These are phyloP conservation scores for Papiliotrema nemorosa DNA, from an alignment of 1,284 basidiomycete genomes.

Conservation along the genomic window DNA sequence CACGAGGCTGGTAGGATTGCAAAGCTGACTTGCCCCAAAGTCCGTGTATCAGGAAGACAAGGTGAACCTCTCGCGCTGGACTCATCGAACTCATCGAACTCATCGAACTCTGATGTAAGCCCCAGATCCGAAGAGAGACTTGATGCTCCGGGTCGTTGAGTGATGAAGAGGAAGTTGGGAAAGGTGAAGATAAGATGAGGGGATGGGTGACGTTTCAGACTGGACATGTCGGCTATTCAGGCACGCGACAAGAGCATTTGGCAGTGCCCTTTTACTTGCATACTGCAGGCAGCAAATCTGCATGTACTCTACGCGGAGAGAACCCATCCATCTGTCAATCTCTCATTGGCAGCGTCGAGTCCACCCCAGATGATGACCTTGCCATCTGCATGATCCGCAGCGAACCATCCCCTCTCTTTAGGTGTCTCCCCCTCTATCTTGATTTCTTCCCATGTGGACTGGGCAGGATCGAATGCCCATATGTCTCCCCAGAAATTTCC, in stretches of 20 bases:
- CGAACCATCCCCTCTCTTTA: slow-evolving; percentile 43
- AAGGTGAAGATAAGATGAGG: no score
- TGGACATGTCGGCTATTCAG: no score
- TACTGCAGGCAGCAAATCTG: neutral
- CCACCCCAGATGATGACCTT: slow-evolving; percentile 41
- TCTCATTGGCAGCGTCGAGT: slow-evolving; percentile 36
- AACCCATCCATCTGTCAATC: slow-evolving; percentile 40
- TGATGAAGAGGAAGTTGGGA: no score
- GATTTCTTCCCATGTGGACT: slow-evolving; percentile 18
- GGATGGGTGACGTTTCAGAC: no score
- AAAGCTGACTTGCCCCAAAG: slow-evolving; percentile 39
- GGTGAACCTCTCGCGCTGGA: slow-evolving; percentile 27
- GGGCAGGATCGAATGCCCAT: slow-evolving; percentile 19
- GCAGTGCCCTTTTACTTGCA: no score
- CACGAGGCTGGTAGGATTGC: neutral
- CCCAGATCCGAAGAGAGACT: no score
- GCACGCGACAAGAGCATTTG: neutral
- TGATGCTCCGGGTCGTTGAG: no score
- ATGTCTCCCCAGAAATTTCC: slow-evolving; percentile 36
- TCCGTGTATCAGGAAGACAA: slow-evolving; percentile 47
- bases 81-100: no score
- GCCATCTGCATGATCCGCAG: slow-evolving; percentile 14
- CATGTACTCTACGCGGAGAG: slow-evolving; percentile 1
- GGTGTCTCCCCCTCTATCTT: slow-evolving; percentile 12
- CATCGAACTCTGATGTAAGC: no score